These are phyloP conservation scores for Magnaporthiopsis poae DNA, from an alignment of 2,329 filamentous ascomycete species.

Conservation along the genomic window DNA sequence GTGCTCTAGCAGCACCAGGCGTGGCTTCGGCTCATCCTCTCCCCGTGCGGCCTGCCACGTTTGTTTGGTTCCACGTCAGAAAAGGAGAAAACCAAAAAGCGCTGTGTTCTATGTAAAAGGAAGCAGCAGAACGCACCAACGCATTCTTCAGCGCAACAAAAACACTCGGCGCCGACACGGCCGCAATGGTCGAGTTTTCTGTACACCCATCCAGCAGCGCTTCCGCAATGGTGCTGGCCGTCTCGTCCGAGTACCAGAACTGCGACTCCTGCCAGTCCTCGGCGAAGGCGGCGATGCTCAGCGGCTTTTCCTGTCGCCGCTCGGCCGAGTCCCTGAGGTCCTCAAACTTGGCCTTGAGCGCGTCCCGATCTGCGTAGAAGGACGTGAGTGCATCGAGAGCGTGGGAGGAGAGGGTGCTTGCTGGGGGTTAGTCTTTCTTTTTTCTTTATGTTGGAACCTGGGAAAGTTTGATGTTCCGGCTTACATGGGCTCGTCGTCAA, in stretches of 20 bases:
- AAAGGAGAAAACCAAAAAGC: not conserved
- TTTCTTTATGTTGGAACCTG: too few relatives aligned
- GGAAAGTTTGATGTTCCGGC: too few relatives aligned
- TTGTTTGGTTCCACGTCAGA: too few relatives aligned
- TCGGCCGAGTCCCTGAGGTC: constrained; percentile 55
- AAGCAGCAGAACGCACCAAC: constrained; percentile 9
- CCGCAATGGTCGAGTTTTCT: constrained; percentile 49
- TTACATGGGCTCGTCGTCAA: constrained; percentile 42
- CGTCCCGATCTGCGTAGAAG: constrained; percentile 66
- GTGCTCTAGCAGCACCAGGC: constrained; percentile 60
- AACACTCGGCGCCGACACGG: constrained; percentile 66
- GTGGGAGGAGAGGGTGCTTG: constrained; percentile 54
- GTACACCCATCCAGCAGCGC: constrained; percentile 55
- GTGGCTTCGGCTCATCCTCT: constrained; percentile 35
- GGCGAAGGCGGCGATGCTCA: constrained; percentile 59
- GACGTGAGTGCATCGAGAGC: constrained; percentile 60
- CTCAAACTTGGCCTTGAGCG: constrained; percentile 55
- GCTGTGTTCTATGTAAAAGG: too few relatives aligned
- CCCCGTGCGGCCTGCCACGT: constrained; percentile 5
- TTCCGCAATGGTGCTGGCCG: constrained; percentile 52
- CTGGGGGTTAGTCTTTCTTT: not conserved
- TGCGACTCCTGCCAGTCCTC: constrained; percentile 79
- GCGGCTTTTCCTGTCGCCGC: constrained; percentile 15
- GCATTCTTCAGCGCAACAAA: constrained; percentile 65
- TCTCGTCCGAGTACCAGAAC: constrained; percentile 74